phyloP scores from a whole-genome alignment of 345 rosid genomes.

The Sonneratia caseolaris region DNA sequence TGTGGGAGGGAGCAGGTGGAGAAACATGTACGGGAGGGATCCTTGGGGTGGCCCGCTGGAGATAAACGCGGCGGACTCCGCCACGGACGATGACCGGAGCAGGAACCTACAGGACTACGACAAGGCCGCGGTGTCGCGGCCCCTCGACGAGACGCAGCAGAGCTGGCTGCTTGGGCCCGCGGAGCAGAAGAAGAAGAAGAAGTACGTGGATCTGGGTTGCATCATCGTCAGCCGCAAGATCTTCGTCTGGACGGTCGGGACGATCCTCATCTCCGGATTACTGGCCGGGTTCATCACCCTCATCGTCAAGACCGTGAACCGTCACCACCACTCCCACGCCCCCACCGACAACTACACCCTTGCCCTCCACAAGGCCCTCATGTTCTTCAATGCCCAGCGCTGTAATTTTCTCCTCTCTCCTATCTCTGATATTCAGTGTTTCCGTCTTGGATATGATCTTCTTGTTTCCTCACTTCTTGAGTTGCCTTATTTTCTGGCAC shows the following conservation, averaged over 20 bases:
- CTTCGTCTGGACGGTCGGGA: conserved; percentile 83
- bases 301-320: conserved; percentile 81
- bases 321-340: conserved; percentile 38
- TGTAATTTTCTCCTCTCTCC: conserved; percentile 24
- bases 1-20: background rate
- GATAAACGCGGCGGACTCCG: conserved; percentile 86
- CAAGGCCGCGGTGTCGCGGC: conserved; percentile 71
- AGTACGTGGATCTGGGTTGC: conserved; percentile 90
- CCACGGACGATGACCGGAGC: conserved; percentile 92
- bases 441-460: background rate
- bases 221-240: conserved; percentile 94
- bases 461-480: background rate
- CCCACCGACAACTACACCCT: conserved; percentile 85
- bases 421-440: background rate
- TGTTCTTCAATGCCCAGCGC: conserved; percentile 94
- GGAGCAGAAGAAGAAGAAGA: conserved; percentile 98
- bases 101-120: conserved; percentile 79
- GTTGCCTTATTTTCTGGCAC: background rate
- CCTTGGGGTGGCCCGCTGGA: conserved; percentile 98
- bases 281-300: conserved; percentile 66
- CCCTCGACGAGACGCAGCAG: conserved; percentile 94
- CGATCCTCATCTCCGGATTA: conserved; percentile 43
- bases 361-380: conserved; percentile 90
- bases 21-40: conserved; percentile 88
- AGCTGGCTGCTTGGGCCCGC: conserved; percentile 93